phyloP scores from a whole-genome alignment of 768 basidiomycete genomes.

The Fistulinella prunicolor region DNA sequence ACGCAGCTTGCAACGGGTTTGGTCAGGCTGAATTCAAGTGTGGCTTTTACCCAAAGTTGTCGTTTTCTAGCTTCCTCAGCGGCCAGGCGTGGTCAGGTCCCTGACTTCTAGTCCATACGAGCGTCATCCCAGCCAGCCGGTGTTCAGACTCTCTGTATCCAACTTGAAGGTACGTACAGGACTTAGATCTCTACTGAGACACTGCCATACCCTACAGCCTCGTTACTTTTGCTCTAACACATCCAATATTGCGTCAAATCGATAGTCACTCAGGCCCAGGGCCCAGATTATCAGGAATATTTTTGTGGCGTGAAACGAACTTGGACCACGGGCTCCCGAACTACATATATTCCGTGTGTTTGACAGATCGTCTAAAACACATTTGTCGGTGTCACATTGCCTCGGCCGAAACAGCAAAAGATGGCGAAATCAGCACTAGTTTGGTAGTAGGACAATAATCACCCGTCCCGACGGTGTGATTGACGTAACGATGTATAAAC shows the following conservation, averaged over 20 bases:
- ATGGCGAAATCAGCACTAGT: neutral
- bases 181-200: no score
- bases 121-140: slow-evolving; percentile 5
- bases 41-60: slow-evolving; percentile 82
- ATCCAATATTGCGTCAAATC: no score
- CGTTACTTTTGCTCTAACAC: no score
- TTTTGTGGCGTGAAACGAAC: no score
- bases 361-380: neutral
- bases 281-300: no score
- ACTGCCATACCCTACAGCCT: no score
- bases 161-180: slow-evolving; percentile 66
- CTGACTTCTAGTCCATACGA: neutral
- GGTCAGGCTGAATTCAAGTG: no score
- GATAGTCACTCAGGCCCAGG: no score
- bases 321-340: no score
- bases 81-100: slow-evolving; percentile 71
- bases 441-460: neutral
- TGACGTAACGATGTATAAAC: no score
- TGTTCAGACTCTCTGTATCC: slow-evolving; percentile 64
- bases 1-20: no score
- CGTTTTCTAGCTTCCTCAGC: slow-evolving; percentile 63
- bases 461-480: no score
- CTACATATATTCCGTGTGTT: neutral
- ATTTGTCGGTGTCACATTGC: slow-evolving; percentile 7
- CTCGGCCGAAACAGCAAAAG: slow-evolving; percentile 14